A percentile compares a stretch with the other conserved stretches of the same genome.
phyloP scores from a whole-genome alignment of 176 grass and related monocot genomes.

The Eragrostis curvula region DNA sequence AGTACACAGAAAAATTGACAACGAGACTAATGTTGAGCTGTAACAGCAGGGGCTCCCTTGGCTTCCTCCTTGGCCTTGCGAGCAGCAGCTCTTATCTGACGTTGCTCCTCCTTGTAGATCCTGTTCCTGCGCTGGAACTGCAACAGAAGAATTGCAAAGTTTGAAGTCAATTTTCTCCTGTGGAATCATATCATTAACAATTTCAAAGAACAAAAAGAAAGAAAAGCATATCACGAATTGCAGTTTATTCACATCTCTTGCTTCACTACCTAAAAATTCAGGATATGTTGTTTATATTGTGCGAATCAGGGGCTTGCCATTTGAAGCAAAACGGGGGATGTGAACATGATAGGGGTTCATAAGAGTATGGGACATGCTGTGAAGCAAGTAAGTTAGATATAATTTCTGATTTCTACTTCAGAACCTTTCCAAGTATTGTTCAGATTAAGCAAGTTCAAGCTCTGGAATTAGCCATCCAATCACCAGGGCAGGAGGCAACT shows the following conservation, averaged over 20 bases:
- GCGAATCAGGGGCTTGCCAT: not conserved
- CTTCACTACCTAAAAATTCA: not conserved
- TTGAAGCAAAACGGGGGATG: not conserved
- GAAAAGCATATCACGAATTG: not conserved
- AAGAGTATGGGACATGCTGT: not conserved
- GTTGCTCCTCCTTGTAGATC: slow-evolving; percentile 98
- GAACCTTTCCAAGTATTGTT: not conserved
- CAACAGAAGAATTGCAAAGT: slow-evolving; percentile 22
- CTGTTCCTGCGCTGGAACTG: slow-evolving; percentile 98
- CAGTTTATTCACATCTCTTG: not conserved
- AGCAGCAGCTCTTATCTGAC: slow-evolving; percentile 74
- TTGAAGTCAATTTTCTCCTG: not conserved
- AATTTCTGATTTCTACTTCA: not conserved
- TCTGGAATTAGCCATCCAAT: not conserved
- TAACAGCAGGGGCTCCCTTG: slow-evolving; percentile 37
- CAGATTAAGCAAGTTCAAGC: not conserved
- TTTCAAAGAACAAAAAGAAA: not conserved
- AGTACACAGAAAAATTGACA: slow-evolving; percentile 5
- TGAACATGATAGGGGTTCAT: not conserved
- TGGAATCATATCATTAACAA: not conserved
- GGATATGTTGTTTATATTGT: not conserved
- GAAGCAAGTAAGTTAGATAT: not conserved
- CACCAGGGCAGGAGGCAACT: not conserved
- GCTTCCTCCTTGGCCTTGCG: slow-evolving; percentile 74
- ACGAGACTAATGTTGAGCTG: slow-evolving; percentile 60